Percentiles rank a stretch among this genome's conserved stretches.
Conservation (phyloP, 495 filamentous ascomycete genomes). For the Pseudevernia furfuracea region DNA sequence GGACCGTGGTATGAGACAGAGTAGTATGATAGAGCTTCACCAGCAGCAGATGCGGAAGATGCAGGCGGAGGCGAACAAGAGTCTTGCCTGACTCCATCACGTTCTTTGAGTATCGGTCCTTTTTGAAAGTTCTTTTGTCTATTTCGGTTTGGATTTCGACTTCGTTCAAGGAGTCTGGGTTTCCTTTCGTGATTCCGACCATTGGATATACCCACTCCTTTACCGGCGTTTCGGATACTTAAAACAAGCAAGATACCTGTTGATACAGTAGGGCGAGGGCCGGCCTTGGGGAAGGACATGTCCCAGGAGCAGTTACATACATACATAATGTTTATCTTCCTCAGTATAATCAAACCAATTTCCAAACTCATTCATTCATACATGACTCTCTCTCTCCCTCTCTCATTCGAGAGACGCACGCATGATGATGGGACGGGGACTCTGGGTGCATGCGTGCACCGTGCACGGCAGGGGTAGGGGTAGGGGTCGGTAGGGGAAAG, state of each 20-base stretch:
- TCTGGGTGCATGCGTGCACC: too few species aligned
- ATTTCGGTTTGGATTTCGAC: not conserved
- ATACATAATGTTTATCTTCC: too few species aligned
- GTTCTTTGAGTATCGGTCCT: too few species aligned
- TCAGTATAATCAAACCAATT: too few species aligned
- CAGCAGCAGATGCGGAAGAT: constrained; percentile 73
- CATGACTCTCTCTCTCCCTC: too few species aligned
- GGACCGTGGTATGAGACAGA: constrained; percentile 68
- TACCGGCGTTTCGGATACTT: constrained; percentile 2
- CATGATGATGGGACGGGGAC: too few species aligned
- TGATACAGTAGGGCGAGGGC: not conserved
- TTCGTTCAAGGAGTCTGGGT: too few species aligned
- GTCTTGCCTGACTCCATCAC: not conserved
- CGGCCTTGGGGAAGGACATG: not conserved
- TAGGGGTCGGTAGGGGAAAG: too few species aligned
- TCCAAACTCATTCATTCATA: too few species aligned
- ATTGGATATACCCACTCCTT: constrained; percentile 17
- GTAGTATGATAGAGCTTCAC: constrained; percentile 69
- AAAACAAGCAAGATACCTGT: not conserved
- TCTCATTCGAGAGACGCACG: too few species aligned
- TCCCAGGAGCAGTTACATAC: not conserved
- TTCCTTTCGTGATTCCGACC: not conserved
- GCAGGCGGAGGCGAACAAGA: constrained; percentile 59
- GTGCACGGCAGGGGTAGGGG: too few species aligned
- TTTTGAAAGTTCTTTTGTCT: too few species aligned